phyloP scores from a whole-genome alignment of 2,329 filamentous ascomycete genomes.

The Lithohypha guttulata region DNA sequence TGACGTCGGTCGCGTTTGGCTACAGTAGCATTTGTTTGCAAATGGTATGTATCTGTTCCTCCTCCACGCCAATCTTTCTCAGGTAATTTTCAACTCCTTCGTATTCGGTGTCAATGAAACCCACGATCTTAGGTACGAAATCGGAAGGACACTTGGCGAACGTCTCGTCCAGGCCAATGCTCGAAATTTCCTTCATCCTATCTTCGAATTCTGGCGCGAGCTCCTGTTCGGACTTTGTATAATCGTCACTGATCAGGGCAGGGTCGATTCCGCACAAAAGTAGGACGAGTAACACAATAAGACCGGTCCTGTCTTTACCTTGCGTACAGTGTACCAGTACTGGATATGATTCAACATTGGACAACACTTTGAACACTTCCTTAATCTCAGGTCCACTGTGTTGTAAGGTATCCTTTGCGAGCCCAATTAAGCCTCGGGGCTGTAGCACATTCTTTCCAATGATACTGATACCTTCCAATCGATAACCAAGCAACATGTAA shows the following conservation, averaged over 20 bases:
- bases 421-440: constrained; percentile 57
- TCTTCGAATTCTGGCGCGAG: constrained; percentile 52
- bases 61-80: constrained; percentile 49
- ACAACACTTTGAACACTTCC: constrained; percentile 57
- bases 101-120: constrained; percentile 50
- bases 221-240: constrained; percentile 52
- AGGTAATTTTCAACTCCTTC: constrained; percentile 60
- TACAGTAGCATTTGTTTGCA: constrained; percentile 1
- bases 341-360: constrained; percentile 45
- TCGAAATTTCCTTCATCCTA: constrained; percentile 56
- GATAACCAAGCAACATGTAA: constrained; percentile 56
- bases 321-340: constrained; percentile 74
- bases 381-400: constrained; percentile 55
- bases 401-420: constrained; percentile 60
- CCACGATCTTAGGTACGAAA: constrained; percentile 50
- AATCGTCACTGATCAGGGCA: constrained; percentile 58
- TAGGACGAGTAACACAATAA: constrained; percentile 58
- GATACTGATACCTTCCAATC: constrained; percentile 57
- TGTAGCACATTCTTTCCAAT: constrained; percentile 61
- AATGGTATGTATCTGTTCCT: constrained; percentile 27
- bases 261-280: constrained; percentile 44
- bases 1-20: too few species aligned
- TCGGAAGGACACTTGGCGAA: constrained; percentile 57
- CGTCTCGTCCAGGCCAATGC: constrained; percentile 61
- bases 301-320: constrained; percentile 74